phyloP scores from a whole-genome alignment of 2,329 filamentous ascomycete species.

The Cordyceps cicadae region DNA sequence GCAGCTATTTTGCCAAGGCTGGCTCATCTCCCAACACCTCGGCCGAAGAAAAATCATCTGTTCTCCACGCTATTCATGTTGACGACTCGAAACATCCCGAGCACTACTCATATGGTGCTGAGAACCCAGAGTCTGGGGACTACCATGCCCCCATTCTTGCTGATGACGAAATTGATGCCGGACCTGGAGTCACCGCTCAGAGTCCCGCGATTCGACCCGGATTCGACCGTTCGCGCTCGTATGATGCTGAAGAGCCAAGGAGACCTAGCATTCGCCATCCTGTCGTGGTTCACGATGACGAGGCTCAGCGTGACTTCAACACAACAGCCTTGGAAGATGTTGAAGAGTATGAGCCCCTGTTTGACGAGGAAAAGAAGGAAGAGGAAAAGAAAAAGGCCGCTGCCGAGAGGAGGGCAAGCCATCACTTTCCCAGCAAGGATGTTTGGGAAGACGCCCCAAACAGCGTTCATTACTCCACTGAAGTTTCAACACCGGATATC shows the following conservation, averaged over 20 bases:
- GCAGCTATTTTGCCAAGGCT: not conserved
- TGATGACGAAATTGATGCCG: conserved; percentile 75
- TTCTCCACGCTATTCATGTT: conserved; percentile 62
- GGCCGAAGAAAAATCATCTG: conserved; percentile 28
- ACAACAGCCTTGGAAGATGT: conserved; percentile 75
- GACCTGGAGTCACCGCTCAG: conserved; percentile 57
- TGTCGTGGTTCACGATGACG: conserved; percentile 49
- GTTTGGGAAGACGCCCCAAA: conserved; percentile 95
- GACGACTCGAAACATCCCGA: conserved; percentile 46
- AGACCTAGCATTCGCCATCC: conserved; percentile 59
- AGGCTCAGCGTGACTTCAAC: conserved; percentile 43
- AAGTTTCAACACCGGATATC: conserved; percentile 68
- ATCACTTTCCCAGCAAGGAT: conserved; percentile 84
- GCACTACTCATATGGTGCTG: conserved; percentile 29
- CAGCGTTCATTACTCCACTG: conserved; percentile 70
- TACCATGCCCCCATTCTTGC: conserved; percentile 78
- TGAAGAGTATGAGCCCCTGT: conserved; percentile 90
- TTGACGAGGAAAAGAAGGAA: conserved; percentile 65
- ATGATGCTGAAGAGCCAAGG: conserved; percentile 47
- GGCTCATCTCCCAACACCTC: not conserved
- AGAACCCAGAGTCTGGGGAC: conserved; percentile 46
- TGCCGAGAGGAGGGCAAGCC: conserved; percentile 47
- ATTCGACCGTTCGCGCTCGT: conserved; percentile 18
- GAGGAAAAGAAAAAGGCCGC: conserved; percentile 30
- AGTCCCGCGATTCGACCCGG: conserved; percentile 73